Base-by-base conservation (phyloP, 805 yeast species). In the Ogataea paraovalis region DNA sequence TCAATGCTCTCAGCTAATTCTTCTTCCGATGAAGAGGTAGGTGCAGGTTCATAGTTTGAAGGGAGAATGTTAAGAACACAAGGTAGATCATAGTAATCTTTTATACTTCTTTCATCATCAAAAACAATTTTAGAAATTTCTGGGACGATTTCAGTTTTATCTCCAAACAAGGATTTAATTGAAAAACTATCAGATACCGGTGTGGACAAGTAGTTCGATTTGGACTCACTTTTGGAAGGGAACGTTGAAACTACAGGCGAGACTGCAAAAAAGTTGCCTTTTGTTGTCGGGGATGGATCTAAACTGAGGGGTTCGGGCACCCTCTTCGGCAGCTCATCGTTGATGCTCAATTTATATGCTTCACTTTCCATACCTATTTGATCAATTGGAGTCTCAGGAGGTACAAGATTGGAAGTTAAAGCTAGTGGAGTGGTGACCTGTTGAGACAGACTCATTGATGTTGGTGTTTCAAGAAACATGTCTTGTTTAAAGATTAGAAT, bases 41-140 rank as follows among this genome's bases (percentile, higher is more conserved):
- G 53, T 1, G 57, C 43, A 1, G 58, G 55, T 42, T 64, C 68
- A 48, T 58, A 63, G 20, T 57, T 59, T 10, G 56, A 52, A 3
- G 61, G 48, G 18, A 51, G 54, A 20, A 64, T 27, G 42, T 57
- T 60, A 8, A 59, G 13, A 6, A 62, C 60, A 43, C 61, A 56
- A 12, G 57, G 50, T 3, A 64, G 45, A n/a, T 59, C 57, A 34
- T 55, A 51, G 33, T 30, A 49, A 12, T 49, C 50, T 9, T 57
- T 52, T 16, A 54, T 34, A n/a, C 41, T 16, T 16, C 39, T 37
- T 20, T 50, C 53, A 19, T 51, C 47, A 2, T 52, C 43, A 4
- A 57, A 43, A 4, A 49, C 43, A 25, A 62, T 48, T n/a, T 57
- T 55, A 2, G 63, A 53, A 22, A 45, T 47, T 38, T 64, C 66